Evolutionary conservation across 2,329 filamentous ascomycete species (phyloP).

Genomic region (Penicillium sp.): DNA sequence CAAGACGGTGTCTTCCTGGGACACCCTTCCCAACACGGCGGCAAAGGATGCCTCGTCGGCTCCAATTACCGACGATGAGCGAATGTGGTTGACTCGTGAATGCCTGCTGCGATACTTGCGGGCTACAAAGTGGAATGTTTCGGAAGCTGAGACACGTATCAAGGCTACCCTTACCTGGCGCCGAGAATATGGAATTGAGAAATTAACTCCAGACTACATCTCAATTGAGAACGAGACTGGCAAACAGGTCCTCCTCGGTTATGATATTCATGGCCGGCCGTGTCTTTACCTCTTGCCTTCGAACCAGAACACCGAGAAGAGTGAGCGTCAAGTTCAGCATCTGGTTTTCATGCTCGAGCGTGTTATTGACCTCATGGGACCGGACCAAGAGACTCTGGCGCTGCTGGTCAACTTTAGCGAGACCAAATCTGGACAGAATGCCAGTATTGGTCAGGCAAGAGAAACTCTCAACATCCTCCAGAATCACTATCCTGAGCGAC

Average conservation of each 20-base stretch:
- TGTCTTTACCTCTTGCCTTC: slow-evolving; percentile 90
- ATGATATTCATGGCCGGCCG: slow-evolving; percentile 80
- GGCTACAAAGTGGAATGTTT: slow-evolving; percentile 85
- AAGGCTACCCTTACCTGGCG: slow-evolving; percentile 84
- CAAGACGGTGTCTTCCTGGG: slow-evolving; percentile 71
- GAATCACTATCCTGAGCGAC: slow-evolving; percentile 90
- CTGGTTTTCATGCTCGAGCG: slow-evolving; percentile 95
- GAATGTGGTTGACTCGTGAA: slow-evolving; percentile 88
- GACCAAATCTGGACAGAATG: slow-evolving; percentile 74
- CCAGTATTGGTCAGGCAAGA: slow-evolving; percentile 74
- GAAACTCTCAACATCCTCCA: slow-evolving; percentile 91
- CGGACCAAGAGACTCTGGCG: slow-evolving; percentile 83
- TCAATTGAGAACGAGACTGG: slow-evolving; percentile 94
- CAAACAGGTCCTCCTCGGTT: slow-evolving; percentile 89
- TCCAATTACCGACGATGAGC: slow-evolving; percentile 77
- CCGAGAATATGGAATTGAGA: slow-evolving; percentile 82
- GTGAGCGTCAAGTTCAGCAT: slow-evolving; percentile 87
- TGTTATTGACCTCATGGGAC: slow-evolving; percentile 82
- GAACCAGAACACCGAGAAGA: slow-evolving; percentile 87
- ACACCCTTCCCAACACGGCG: slow-evolving; percentile 67
- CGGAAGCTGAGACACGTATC: slow-evolving; percentile 77
- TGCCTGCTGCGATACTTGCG: slow-evolving; percentile 91
- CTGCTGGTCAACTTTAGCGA: slow-evolving; percentile 91
- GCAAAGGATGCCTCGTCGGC: slow-evolving; percentile 62
- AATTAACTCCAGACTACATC: slow-evolving; percentile 78